These are phyloP conservation scores for Aspergillus terreus DNA, from an alignment of 2,329 filamentous ascomycete genomes.

Conservation along the genomic window DNA sequence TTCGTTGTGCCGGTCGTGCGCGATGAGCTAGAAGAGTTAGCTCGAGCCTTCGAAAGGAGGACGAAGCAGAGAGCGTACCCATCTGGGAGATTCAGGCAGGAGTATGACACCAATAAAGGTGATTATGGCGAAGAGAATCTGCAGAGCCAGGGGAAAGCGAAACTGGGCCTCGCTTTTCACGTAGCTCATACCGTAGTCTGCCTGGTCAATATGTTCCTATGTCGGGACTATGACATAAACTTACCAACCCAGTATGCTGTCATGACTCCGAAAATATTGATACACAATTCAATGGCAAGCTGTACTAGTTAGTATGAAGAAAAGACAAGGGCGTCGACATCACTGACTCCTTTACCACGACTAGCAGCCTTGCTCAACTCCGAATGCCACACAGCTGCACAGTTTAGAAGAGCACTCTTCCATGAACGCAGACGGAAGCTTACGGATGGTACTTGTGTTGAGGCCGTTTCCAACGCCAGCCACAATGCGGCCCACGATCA, in stretches of 20 bases:
- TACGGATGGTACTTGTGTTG: slow-evolving; percentile 36
- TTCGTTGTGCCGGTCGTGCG: slow-evolving; percentile 30
- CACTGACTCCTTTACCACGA: slow-evolving; percentile 26
- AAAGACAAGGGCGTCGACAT: neutral
- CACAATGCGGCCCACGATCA: slow-evolving; percentile 46
- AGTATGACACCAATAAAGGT: slow-evolving; percentile 27
- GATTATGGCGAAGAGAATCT: slow-evolving; percentile 28
- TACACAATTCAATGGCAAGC: slow-evolving; percentile 26
- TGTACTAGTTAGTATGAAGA: slow-evolving; percentile 12
- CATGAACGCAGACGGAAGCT: neutral
- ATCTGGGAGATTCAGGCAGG: slow-evolving; percentile 46
- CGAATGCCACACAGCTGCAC: slow-evolving; percentile 27
- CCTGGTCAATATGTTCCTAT: neutral
- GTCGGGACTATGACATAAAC: slow-evolving; percentile 3
- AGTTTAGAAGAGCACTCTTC: neutral
- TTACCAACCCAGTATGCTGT: slow-evolving; percentile 33
- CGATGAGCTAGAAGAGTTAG: slow-evolving; percentile 23
- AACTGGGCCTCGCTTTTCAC: slow-evolving; percentile 26
- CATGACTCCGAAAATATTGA: slow-evolving; percentile 30
- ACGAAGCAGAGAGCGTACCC: slow-evolving; percentile 10
- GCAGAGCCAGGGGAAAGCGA: slow-evolving; percentile 31
- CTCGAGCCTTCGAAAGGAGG: neutral
- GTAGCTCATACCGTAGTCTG: slow-evolving; percentile 27
- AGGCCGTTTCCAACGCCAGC: slow-evolving; percentile 48
- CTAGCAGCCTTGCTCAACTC: slow-evolving; percentile 25